Base-by-base conservation (phyloP, 192 early-diverging fungal species). In the Podila epicladia region DNA sequence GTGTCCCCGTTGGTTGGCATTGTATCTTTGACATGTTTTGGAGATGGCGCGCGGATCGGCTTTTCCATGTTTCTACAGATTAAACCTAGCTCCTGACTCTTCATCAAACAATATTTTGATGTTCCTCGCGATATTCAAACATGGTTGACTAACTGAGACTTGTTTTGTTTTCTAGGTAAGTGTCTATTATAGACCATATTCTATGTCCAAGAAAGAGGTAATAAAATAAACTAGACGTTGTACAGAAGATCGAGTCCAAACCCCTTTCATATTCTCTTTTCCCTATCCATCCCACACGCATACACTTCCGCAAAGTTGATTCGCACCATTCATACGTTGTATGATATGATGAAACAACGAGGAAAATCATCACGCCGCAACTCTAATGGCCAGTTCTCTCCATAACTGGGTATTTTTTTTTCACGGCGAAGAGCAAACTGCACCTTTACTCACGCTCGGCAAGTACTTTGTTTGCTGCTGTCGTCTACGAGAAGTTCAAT, bases 401-500 rank as follows among this genome's bases (percentile, higher is more conserved):
- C 66, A 80, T 80, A 65, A 31, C 62, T 61, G 77, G 71, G 62
- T 80, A 65, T 80, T 80, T 80, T 80, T 80, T 80, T 80, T 80
- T 80, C 77, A 80, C 77, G 77, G 77, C 77, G 69, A 69, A 80
- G 77, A 80, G 35, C 62, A 80, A 80, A 67, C 51, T 61, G 77
- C 28, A 69, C 71, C 77, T 80, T 80, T 80, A 80, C 70, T 80
- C 77, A 80, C 77, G 70, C 65, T 60, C 70, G 70, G 77, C 37
- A 63, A 50, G 41, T 32, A n/a, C 71, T 61, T 22, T 38, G 72
- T 80, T 55, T 73, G 37, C 77, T 58, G 75, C 45, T 67, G 66
- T 73, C 70, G 77, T 80, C 77, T 80, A 80, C 77, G 77, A 80
- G 77, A 80, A 72, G 70, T 73, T 72, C 77, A 45, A 80, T 69